Evolutionary conservation across 1,139 yeast species (phyloP), one percentile per base, ranked within the genome.

Genomic region (Ogataea hybrid): DNA sequence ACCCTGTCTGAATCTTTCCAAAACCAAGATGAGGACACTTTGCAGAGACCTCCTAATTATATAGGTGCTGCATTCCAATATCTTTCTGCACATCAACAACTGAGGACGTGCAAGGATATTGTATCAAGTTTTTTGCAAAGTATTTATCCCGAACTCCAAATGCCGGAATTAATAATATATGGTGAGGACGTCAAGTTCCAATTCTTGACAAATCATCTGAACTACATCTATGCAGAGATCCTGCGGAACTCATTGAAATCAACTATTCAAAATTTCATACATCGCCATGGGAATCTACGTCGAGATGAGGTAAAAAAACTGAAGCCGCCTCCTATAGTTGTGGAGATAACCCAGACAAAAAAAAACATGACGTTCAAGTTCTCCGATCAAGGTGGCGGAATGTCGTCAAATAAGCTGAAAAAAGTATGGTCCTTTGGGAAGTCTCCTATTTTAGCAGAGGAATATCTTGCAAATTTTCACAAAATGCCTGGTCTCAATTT

Each of bases 341-440:
- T 90, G 9, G 79, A 89, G 7, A 76, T 90, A 14, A 71, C 86
- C 2, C 75, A 82, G 51, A 77, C 87, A 23, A 71, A 76, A 15
- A 81, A 79, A 37, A 79, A 81, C 37, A 81, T 87, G 27, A 69
- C 81, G 5, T 84, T 90, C 59, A 72, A 96, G 41, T 78, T 90
- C 39, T 82, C 94, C 4, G 97, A 90, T 61, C 83, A 78, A 52
- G 97, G 96, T 6, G 97, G 97, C 16, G 97, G 97, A 2, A 68
- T 86, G 27, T 69, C 75, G 11, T 75, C 75, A 38, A 78, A 76
- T 27, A 70, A 77, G 32, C 65, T 84, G 28, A n/a, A n/a, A n/a
- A n/a, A n/a, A n/a, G n/a, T n/a, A n/a, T n/a, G n/a, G n/a, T n/a
- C n/a, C n/a, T n/a, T n/a, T n/a, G n/a, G n/a, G n/a, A n/a, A n/a